Conservation (phyloP, 2,329 filamentous ascomycete genomes). For the Cladosporium sp. region DNA sequence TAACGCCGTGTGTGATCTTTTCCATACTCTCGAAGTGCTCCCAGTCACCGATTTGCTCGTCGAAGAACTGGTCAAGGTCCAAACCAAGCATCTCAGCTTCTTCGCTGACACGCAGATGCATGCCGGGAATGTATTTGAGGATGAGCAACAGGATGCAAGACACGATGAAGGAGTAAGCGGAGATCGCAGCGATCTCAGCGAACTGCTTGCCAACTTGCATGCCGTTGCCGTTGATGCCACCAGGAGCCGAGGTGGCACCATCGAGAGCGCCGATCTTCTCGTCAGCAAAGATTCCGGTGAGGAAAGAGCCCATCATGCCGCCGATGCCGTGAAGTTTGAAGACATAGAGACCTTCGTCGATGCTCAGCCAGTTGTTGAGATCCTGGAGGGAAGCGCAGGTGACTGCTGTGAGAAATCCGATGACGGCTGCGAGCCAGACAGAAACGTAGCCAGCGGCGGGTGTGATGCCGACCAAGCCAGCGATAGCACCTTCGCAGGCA, state of each 20-base stretch:
- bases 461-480: slow-evolving; percentile 62
- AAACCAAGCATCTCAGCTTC: slow-evolving; percentile 58
- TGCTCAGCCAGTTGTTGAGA: slow-evolving; percentile 55
- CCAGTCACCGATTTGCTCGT: slow-evolving; percentile 53
- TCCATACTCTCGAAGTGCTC: slow-evolving; percentile 28
- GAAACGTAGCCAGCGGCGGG: slow-evolving; percentile 57
- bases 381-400: slow-evolving; percentile 53
- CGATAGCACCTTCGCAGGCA: slow-evolving; percentile 59
- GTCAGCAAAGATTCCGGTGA: slow-evolving; percentile 59
- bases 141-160: slow-evolving; percentile 53
- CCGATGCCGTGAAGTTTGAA: slow-evolving; percentile 62
- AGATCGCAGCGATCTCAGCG: slow-evolving; percentile 57
- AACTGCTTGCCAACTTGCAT: slow-evolving; percentile 58
- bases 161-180: slow-evolving; percentile 54
- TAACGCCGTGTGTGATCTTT: slow-evolving; percentile 29
- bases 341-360: slow-evolving; percentile 61
- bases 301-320: slow-evolving; percentile 58
- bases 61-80: slow-evolving; percentile 57
- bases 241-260: slow-evolving; percentile 50
- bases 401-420: slow-evolving; percentile 57
- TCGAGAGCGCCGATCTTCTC: slow-evolving; percentile 52
- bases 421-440: slow-evolving; percentile 55
- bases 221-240: slow-evolving; percentile 56
- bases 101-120: slow-evolving; percentile 56
- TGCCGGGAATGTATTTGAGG: slow-evolving; percentile 56